Conservation (phyloP, 2,329 filamentous ascomycete species). For the Apiospora kogelbergensis region DNA sequence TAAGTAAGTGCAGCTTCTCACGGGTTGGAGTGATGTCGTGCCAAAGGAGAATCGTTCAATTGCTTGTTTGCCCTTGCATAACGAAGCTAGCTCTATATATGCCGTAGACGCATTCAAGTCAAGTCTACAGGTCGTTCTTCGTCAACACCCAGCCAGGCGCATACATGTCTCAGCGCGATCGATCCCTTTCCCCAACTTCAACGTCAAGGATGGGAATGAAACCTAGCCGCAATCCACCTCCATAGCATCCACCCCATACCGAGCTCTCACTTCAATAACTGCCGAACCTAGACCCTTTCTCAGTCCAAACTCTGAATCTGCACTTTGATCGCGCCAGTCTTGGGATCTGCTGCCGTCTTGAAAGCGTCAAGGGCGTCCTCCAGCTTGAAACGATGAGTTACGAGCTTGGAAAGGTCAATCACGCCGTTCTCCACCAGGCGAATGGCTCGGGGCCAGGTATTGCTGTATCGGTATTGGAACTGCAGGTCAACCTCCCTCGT, state of each 20-base stretch:
- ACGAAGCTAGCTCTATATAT: background rate
- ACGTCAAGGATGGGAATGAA: background rate
- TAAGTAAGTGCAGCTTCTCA: background rate
- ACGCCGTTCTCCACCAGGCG: constrained; percentile 82
- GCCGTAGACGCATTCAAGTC: background rate
- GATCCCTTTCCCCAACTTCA: background rate
- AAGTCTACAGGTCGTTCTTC: background rate
- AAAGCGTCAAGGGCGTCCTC: constrained; percentile 91
- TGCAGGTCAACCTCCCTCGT: constrained; percentile 92
- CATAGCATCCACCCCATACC: too few species aligned
- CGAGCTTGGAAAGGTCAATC: constrained; percentile 76
- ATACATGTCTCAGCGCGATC: background rate
- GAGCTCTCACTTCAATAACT: background rate
- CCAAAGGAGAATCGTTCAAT: background rate
- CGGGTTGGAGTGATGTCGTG: background rate
- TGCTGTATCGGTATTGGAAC: constrained; percentile 95
- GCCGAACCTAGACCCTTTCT: background rate
- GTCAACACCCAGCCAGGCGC: background rate
- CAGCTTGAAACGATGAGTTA: constrained; percentile 83
- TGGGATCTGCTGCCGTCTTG: constrained; percentile 81
- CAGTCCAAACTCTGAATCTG: constrained; percentile 74
- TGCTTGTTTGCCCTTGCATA: background rate
- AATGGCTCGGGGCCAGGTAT: constrained; percentile 95
- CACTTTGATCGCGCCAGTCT: constrained; percentile 96
- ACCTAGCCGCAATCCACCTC: background rate